phyloP scores from a whole-genome alignment of 2,329 filamentous ascomycete species.

The Sarocladiaceae sp. region DNA sequence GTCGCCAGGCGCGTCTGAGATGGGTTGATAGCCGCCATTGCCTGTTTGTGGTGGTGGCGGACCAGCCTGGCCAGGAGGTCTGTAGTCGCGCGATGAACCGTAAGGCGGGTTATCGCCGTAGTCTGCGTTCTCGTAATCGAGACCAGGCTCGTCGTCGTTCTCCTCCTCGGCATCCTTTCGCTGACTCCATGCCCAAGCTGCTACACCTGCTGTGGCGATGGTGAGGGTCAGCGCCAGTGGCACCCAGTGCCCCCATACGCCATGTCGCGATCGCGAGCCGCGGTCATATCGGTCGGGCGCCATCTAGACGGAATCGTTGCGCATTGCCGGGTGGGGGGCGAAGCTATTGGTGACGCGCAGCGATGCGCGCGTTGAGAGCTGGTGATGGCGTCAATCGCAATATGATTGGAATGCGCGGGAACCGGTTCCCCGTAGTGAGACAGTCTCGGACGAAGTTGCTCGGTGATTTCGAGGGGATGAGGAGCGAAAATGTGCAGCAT shows the following conservation, averaged over 20 bases:
- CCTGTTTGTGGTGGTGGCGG: constrained; percentile 28
- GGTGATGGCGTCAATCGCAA: neutral
- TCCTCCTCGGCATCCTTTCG: constrained; percentile 68
- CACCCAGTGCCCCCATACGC: constrained; percentile 77
- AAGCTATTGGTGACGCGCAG: neutral
- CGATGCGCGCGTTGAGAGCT: neutral
- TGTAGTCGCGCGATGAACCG: constrained; percentile 33
- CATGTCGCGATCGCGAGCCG: constrained; percentile 53
- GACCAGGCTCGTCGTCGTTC: constrained; percentile 41
- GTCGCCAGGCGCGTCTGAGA: constrained; percentile 16
- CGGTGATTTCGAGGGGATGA: too few relatives aligned
- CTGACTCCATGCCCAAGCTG: constrained; percentile 92
- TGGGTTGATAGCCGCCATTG: constrained; percentile 21
- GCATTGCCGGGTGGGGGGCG: constrained; percentile 24
- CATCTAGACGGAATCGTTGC: constrained; percentile 38
- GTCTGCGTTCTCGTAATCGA: constrained; percentile 41
- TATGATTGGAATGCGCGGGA: too few relatives aligned
- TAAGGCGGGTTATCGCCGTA: constrained; percentile 48
- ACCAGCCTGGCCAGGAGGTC: constrained; percentile 25
- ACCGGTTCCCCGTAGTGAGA: too few relatives aligned
- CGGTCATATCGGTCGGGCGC: constrained; percentile 52
- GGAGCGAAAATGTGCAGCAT: too few relatives aligned
- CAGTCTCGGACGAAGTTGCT: too few relatives aligned
- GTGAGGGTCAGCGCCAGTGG: constrained; percentile 82
- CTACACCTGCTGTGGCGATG: constrained; percentile 77